phyloP scores from a whole-genome alignment of 352 stramenopile species.

The Phytophthora sp. region DNA sequence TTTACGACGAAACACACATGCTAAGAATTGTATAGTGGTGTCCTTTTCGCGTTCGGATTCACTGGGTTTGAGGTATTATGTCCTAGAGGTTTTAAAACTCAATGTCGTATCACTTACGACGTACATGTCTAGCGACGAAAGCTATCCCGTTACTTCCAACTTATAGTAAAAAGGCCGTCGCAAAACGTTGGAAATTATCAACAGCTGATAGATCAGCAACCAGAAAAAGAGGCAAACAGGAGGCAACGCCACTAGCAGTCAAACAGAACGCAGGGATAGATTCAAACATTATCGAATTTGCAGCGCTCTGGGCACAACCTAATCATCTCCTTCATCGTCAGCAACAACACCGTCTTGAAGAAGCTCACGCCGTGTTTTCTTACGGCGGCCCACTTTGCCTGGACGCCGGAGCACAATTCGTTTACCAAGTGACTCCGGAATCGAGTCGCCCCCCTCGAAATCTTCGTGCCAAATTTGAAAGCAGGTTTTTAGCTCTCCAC shows the following conservation, averaged over 20 bases:
- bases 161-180: background rate
- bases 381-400: background rate
- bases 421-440: too few relatives aligned
- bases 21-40: background rate
- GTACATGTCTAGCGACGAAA: background rate
- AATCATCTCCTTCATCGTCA: background rate
- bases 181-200: background rate
- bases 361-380: background rate
- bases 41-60: background rate
- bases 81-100: background rate
- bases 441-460: background rate
- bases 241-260: background rate
- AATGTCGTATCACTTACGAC: background rate
- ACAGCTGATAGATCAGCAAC: background rate
- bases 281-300: background rate
- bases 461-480: conserved; percentile 25
- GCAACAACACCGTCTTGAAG: background rate
- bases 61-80: background rate
- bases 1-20: background rate
- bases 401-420: background rate
- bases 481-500: conserved; percentile 24
- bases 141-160: background rate
- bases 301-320: background rate
- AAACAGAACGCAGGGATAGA: background rate
- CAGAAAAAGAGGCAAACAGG: background rate